Base-by-base conservation (phyloP, 345 rosid species). In the Gynandropsis gynandra region DNA sequence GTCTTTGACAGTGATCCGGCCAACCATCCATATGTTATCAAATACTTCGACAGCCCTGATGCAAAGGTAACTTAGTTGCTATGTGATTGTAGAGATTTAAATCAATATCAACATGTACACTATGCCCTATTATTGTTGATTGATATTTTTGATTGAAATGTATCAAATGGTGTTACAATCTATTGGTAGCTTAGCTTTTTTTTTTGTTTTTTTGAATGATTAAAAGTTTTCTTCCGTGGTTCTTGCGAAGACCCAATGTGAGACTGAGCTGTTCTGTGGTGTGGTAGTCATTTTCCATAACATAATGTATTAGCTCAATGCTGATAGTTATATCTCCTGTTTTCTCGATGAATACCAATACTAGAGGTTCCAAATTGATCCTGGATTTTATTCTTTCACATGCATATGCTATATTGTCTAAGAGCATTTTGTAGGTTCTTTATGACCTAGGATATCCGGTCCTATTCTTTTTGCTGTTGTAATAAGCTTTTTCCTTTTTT, bases 21-120 rank as follows among this genome's bases (percentile, higher is more conserved):
- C 80, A 82, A 78, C 71, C 96, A 92, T 64, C 93, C 95, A 18
- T 85, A 62, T 42, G 84, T 92, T 54, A 37, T 87, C 66, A 87
- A 92, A 64, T 92, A 78, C 77, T 92, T 80, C 67, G 83, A 81
- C 58, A 80, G 73, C 66, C 61, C 74, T 13, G 67, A 68, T 56
- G 75, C 80, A 0, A 92, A 92, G 98, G 98, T 87, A 66, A 56
- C 13, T 21, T 41, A 45, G 42, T 10, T 37, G 41, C 11, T 8
- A 37, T 37, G 41, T 10, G 1, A 10, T 37, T 20, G 5, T 14
- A 16, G 13, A 38, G 13, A 44, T 34, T 19, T 43, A 21, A 45
- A 34, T 21, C 9, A 38, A 59, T 49, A 13, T 21, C 2, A 7
- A 4, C 33, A 24, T 24, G 5, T 24, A 2, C 29, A 2, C 5